A percentile compares a stretch with the other conserved stretches of the same genome.
Conservation (phyloP, 306 rosid genomes). For the Trichosanthes cucumerina region DNA sequence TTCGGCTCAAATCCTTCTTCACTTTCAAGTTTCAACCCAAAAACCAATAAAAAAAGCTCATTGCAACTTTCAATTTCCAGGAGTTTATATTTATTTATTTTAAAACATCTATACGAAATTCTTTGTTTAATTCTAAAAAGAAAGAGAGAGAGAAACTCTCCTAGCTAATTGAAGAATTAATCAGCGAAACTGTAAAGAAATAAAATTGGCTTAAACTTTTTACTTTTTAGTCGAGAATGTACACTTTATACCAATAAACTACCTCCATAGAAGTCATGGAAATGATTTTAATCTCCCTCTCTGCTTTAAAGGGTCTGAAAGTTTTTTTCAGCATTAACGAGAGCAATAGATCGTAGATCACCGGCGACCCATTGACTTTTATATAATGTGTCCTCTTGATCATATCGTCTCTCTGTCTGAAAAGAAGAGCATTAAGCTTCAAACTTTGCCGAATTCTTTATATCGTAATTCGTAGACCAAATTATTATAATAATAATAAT, state of each 20-base stretch:
- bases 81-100: too few relatives aligned
- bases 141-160: background rate
- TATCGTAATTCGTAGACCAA: background rate
- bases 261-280: too few relatives aligned
- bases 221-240: too few relatives aligned
- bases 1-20: too few relatives aligned
- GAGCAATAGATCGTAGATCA: background rate
- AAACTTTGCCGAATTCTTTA: background rate
- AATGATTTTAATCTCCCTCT: background rate
- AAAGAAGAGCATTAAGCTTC: background rate
- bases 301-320: background rate
- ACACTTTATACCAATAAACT: too few relatives aligned
- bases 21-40: too few relatives aligned
- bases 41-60: too few relatives aligned
- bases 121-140: too few relatives aligned
- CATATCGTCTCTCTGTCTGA: background rate
- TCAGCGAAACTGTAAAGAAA: background rate
- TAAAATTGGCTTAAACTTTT: background rate
- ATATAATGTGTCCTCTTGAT: background rate
- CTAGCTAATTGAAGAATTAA: background rate
- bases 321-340: background rate
- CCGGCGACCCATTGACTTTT: background rate
- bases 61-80: too few relatives aligned
- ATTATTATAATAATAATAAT: too few relatives aligned
- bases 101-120: too few relatives aligned